phyloP scores from a whole-genome alignment of 164 flowering plant species.

The Paratinospora sagittata region DNA sequence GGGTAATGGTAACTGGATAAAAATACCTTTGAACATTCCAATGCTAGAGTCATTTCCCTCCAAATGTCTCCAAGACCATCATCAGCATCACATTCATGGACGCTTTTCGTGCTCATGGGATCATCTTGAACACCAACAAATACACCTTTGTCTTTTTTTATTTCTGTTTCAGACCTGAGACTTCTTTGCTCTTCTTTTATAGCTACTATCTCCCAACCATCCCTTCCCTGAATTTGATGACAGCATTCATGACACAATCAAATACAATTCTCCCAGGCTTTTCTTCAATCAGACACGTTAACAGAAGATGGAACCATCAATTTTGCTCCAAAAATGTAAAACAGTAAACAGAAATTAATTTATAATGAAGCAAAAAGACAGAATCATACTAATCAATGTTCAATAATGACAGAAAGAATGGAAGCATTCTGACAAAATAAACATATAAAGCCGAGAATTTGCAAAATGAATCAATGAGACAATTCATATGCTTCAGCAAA shows the following conservation, averaged over 20 bases:
- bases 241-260: not conserved
- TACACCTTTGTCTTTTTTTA: slow-evolving; percentile 37
- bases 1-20: not conserved
- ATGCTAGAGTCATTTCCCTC: slow-evolving; percentile 63
- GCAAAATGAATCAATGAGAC: too few relatives aligned
- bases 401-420: too few relatives aligned
- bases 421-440: not conserved
- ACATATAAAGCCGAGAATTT: not conserved
- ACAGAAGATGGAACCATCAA: not conserved
- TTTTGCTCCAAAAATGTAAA: not conserved
- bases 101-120: slow-evolving; percentile 9
- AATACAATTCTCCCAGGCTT: not conserved
- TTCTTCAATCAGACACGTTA: not conserved
- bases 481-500: too few relatives aligned
- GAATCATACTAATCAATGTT: not conserved
- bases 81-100: slow-evolving; percentile 23
- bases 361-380: not conserved
- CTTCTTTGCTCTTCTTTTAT: slow-evolving; percentile 11
- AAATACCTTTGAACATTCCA: slow-evolving; percentile 72
- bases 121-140: slow-evolving; percentile 50
- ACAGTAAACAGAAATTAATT: not conserved
- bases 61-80: slow-evolving; percentile 69
- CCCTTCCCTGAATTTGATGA: slow-evolving; percentile 21
- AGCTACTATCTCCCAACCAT: slow-evolving; percentile 9
- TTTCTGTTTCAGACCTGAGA: slow-evolving; percentile 15